These are phyloP conservation scores for Stachybotrys elegans DNA, from an alignment of 2,329 filamentous ascomycete species.

Conservation along the genomic window DNA sequence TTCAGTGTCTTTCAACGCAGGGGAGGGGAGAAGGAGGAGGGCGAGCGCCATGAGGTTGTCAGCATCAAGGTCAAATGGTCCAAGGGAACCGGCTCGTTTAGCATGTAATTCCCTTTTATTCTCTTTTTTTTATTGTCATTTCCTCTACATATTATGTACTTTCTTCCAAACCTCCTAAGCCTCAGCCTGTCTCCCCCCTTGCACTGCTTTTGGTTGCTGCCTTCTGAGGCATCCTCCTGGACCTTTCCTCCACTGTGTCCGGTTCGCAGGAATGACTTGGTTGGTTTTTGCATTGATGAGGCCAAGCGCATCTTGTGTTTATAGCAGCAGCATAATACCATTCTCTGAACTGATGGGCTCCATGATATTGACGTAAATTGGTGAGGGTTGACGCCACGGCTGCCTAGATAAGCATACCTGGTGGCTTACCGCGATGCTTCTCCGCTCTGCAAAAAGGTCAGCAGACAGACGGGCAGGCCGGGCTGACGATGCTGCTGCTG, in stretches of 20 bases:
- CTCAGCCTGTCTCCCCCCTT: no score
- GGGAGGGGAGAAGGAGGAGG: neutral
- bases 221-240: no score
- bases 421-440: no score
- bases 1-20: no score
- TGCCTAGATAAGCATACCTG: no score
- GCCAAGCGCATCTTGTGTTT: neutral
- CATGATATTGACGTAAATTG: neutral
- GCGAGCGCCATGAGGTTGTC: neutral
- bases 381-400: no score
- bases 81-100: neutral
- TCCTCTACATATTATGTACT: neutral
- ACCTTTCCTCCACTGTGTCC: neutral
- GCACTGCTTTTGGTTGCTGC: no score
- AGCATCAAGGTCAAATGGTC: neutral
- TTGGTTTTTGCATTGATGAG: neutral
- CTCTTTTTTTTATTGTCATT: neutral
- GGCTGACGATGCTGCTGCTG: no score
- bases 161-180: neutral
- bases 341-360: neutral
- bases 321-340: slow-evolving; percentile 1
- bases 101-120: slow-evolving; percentile 3
- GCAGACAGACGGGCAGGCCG: no score
- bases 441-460: no score
- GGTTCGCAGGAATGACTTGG: neutral